Evolutionary conservation across 495 filamentous ascomycete species (phyloP), one percentile per base, ranked within the genome.

Genomic region (Cetradonia linearis): DNA sequence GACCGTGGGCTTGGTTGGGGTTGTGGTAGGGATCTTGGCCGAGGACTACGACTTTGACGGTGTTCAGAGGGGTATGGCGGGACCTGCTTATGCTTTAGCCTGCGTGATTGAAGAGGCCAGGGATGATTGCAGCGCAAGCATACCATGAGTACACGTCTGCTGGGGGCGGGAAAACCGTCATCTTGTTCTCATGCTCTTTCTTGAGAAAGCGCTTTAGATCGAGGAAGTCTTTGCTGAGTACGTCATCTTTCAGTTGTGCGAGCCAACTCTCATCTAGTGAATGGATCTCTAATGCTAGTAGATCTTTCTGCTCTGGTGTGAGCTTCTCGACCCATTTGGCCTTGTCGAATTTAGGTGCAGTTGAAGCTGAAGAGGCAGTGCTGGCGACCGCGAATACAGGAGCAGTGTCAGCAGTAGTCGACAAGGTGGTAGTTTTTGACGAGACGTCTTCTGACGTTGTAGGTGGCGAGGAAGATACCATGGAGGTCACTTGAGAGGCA

Each of bases 21-120:
- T 94, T 93, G 76, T 97, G 93, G 72, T 98, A 98, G 6, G 93
- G 93, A 71, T 98, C 93, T 74, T 98, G 93, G 62, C 94, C 93
- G 47, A 96, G 67, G 70, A 98, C 87, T 9, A 98, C 89, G 50
- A 83, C 84, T 68, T 92, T 93, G 59, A 97, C 91, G 2, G 74
- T 86, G 74, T 85, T 72, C 58, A 97, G 81, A 30, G 93, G 94
- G 1, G 92, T 96, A 71, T 94, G 84, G 36, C 90, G 85, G 55
- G 89, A 94, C 88, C 88, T 94, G 58, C 18, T 54, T 14, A 11
- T 25, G 16, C 25, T 55, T 53, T 44, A 31, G 42, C 31, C 36
- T 20, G 27, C 6, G 27, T 3, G 20, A 57, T 7, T 3, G 25
- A 18, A 33, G 13, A 27, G 31, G n/a, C 11, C 30, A n/a, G 27